Evolutionary conservation across 2,329 filamentous ascomycete species (phyloP).

Genomic region (Ascochyta fabae): DNA sequence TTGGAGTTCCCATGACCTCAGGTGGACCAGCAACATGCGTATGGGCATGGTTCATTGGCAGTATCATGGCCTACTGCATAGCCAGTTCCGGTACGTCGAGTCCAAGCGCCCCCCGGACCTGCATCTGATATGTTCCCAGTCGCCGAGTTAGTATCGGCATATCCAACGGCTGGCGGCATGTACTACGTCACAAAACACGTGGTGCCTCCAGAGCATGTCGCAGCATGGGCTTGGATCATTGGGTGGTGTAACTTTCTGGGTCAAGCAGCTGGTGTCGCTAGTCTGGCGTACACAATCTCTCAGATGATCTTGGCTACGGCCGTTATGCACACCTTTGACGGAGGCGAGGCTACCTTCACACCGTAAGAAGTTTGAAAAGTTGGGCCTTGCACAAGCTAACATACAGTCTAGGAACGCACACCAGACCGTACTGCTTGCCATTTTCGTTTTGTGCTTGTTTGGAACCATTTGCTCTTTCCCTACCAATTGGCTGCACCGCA

Average conservation of each 20-base stretch:
- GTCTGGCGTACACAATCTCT: constrained; percentile 67
- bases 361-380: constrained; percentile 56
- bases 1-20: constrained; percentile 63
- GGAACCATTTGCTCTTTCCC: constrained; percentile 68
- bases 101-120: background rate
- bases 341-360: constrained; percentile 60
- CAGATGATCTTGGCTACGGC: constrained; percentile 68
- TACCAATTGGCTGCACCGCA: constrained; percentile 64
- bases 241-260: constrained; percentile 73
- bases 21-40: constrained; percentile 69
- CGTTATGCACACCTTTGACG: constrained; percentile 66
- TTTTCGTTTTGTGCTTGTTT: constrained; percentile 61
- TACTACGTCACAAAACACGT: constrained; percentile 73
- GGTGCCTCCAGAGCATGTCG: constrained; percentile 65
- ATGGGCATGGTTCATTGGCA: constrained; percentile 71
- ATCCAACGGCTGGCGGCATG: constrained; percentile 72
- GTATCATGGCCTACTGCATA: constrained; percentile 69
- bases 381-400: constrained; percentile 3
- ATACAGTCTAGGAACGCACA: constrained; percentile 56
- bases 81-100: constrained; percentile 60
- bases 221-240: constrained; percentile 69
- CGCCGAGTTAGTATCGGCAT: constrained; percentile 70
- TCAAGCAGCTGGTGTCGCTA: constrained; percentile 68
- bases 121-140: constrained; percentile 48
- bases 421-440: constrained; percentile 65